Evolutionary conservation across 1,139 yeast genomes (phyloP), one percentile per base, ranked within the genome.

Genomic region (Taphrina communis): DNA sequence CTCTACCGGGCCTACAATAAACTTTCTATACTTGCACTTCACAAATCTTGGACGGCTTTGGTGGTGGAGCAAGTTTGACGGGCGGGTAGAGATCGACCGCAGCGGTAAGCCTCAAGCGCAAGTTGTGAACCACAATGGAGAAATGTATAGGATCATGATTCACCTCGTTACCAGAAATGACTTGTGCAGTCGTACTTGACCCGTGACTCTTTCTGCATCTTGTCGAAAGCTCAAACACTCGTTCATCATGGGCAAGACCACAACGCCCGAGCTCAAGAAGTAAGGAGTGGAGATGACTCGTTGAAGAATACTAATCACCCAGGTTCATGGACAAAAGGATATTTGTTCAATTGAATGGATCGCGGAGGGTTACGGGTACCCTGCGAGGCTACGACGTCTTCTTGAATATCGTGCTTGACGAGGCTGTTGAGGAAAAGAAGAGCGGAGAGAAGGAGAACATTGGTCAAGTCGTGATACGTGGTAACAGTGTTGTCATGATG

Each of bases 341-440:
- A 50, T 81, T 86, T 14, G 81, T 90, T 35, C 90, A 88, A 75
- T 81, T 91, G 71, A 89, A 89, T 76, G 94, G 96, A 7, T 80
- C 89, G 19, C 82, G 96, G 70, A 86, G 84, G 72, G 86, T 90
- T 7, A 82, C 84, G 3, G 97, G 97, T 1, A 83, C 85, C 7
- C 82, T 90, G 70, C 82, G 89, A 75, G 97, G 97, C 11, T 90
- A 86, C 76, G 97, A 90, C 76, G 87, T 85, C 12, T 90, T 89
- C 76, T 78, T 90, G 74, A 90, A 90, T 76, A 80, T 90, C 44
- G 92, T 91, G 0, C 77, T 90, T 44, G 90, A 86, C 58, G 90
- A 88, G 66, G 92, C 94, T 0, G 82, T 86, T 35, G 96, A 89
- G 75, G 88, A 84, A 72, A 80, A 79, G 71, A 72, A 77, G 14